Evolutionary conservation across 352 stramenopile species (phyloP).

Genomic region (Globisporangium acanthophoron): DNA sequence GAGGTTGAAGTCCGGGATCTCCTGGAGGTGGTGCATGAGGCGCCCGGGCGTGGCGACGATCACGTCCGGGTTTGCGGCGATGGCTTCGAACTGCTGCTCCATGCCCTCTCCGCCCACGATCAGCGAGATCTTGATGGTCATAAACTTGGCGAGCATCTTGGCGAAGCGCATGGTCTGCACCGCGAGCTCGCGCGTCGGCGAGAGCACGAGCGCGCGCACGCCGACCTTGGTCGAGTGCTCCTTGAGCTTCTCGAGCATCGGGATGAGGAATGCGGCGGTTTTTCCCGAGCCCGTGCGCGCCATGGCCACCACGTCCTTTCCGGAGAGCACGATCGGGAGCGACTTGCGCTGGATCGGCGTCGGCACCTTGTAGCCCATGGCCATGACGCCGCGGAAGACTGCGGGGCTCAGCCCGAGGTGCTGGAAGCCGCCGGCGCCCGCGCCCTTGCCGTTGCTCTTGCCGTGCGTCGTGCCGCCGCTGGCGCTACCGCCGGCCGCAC

Average conservation of each 20-base stretch:
- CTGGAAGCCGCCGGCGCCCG: slow-evolving; percentile 79
- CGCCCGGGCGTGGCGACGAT: slow-evolving; percentile 93
- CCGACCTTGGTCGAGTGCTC: slow-evolving; percentile 89
- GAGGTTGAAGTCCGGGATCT: slow-evolving; percentile 93
- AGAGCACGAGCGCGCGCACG: slow-evolving; percentile 88
- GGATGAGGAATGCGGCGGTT: slow-evolving; percentile 97
- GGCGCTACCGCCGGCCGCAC: slow-evolving; percentile 9
- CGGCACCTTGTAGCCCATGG: slow-evolving; percentile 95
- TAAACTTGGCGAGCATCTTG: slow-evolving; percentile 91
- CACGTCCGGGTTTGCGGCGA: slow-evolving; percentile 92
- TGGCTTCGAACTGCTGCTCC: slow-evolving; percentile 96
- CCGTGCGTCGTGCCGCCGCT: slow-evolving; percentile 44
- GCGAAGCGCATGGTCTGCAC: slow-evolving; percentile 94
- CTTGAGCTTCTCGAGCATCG: slow-evolving; percentile 96
- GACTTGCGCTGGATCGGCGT: slow-evolving; percentile 99
- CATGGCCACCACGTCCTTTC: slow-evolving; percentile 98
- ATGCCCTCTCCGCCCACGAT: slow-evolving; percentile 98
- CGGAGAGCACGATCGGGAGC: slow-evolving; percentile 94
- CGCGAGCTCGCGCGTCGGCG: slow-evolving; percentile 97
- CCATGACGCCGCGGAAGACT: slow-evolving; percentile 86
- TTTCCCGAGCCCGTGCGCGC: slow-evolving; percentile 97
- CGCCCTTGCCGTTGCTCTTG: slow-evolving; percentile 78
- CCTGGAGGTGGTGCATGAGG: slow-evolving; percentile 92
- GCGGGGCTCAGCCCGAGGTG: slow-evolving; percentile 69
- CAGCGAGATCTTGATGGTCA: slow-evolving; percentile 86